Evolutionary conservation across 495 filamentous ascomycete species (phyloP).

Genomic region (Aspergillus olivimuriae): DNA sequence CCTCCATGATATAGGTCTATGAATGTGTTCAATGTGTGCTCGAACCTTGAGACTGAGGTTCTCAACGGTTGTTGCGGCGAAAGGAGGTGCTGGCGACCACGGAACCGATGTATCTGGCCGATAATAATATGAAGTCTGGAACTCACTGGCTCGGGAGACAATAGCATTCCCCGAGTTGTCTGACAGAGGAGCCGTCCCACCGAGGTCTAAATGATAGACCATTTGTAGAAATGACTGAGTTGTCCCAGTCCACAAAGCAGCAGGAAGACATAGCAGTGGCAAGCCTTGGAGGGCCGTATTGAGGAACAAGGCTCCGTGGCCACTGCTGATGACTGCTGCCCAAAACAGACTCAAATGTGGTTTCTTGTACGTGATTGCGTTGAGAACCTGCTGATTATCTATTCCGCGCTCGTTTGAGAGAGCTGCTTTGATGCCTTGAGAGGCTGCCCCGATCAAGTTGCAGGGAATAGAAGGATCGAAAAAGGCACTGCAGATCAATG

Average conservation of each 20-base stretch:
- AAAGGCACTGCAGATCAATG: constrained; percentile 17
- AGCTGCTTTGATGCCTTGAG: constrained; percentile 8
- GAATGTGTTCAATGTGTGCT: constrained; percentile 5
- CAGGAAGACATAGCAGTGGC: constrained; percentile 11
- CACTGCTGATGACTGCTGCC: constrained; percentile 5
- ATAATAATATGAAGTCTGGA: constrained; percentile 8
- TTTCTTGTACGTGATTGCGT: constrained; percentile 1
- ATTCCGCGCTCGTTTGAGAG: neutral
- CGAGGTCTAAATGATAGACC: constrained; percentile 5
- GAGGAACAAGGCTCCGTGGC: constrained; percentile 1
- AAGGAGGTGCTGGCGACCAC: constrained; percentile 13
- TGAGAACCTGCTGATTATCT: constrained; percentile 1
- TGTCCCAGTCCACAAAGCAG: constrained; percentile 12
- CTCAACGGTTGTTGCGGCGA: constrained; percentile 2
- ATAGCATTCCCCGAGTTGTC: neutral
- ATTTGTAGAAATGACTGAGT: constrained; percentile 15
- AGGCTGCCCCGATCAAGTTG: constrained; percentile 13
- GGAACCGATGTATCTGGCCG: constrained; percentile 8
- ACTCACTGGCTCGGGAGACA: constrained; percentile 7
- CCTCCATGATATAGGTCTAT: constrained; percentile 9
- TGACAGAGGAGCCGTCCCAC: too few relatives aligned
- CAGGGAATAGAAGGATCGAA: constrained; percentile 15
- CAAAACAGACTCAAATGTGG: constrained; percentile 11
- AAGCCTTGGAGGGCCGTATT: neutral
- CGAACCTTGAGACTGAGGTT: constrained; percentile 13